Evolutionary conservation across 306 rosid genomes (phyloP), one percentile per base, ranked within the genome.

Genomic region (Citrullus mucosospermus): DNA sequence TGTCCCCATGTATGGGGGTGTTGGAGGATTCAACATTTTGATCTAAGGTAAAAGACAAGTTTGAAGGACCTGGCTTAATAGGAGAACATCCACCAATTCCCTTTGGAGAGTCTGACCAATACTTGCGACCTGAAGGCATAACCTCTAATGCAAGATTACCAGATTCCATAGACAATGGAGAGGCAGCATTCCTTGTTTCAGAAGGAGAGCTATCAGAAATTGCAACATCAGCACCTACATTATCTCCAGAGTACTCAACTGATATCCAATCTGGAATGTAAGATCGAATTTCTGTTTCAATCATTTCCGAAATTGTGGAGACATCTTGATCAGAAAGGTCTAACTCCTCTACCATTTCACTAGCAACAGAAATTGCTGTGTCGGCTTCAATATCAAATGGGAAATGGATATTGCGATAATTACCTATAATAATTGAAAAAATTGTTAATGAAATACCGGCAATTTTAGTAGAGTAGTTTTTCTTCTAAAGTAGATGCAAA

Each of bases 261-360:
- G 87, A 81, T 14, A 78, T 80, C 98, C 98, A 92, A 76, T 87
- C 88, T 60, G 94, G 97, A 81, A 83, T 84, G 78, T 83, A 96
- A 36, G 77, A 85, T 58, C 54, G 88, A 80, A 96, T 88, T 90
- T 96, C 98, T 0, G 85, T 80, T 79, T 96, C 91, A 67, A 96
- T 96, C 84, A 90, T 89, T 83, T 82, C 87, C 73, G 99, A 93
- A 81, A 96, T 88, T 25, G 94, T 84, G 15, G 99, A 85, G 80
- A 88, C 94, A 85, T 96, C 97, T 85, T 96, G 96, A 86, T 96
- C 93, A 67, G 96, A 89, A 28, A 96, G 94, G 82, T 91, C 96
- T 81, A 96, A 87, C 84, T 96, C 96, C 84, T 90, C 89, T 43
- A 96, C 99, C 99, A 93, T 96, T 91, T 96, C 99, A 86, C 98